phyloP scores from a whole-genome alignment of 352 stramenopile genomes.

The Phytopythium oedochilum region DNA sequence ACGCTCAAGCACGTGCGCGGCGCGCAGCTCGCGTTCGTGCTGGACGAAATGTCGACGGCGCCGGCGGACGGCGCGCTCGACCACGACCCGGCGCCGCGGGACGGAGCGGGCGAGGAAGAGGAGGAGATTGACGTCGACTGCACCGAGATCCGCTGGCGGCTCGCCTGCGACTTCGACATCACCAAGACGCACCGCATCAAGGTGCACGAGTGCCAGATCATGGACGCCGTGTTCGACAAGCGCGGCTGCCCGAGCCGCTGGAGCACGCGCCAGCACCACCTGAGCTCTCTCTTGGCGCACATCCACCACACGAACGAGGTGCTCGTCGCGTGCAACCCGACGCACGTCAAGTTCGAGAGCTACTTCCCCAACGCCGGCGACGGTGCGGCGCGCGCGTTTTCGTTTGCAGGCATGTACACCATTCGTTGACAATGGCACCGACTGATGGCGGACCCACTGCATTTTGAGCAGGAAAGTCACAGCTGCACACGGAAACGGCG shows the following conservation, averaged over 20 bases:
- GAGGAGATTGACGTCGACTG: constrained; percentile 56
- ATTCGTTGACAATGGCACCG: too few relatives aligned
- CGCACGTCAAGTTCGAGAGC: constrained; percentile 78
- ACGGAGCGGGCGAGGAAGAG: constrained; percentile 7
- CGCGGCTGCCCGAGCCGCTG: constrained; percentile 40
- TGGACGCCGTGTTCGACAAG: constrained; percentile 78
- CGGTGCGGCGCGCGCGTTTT: constrained; percentile 14
- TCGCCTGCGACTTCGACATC: constrained; percentile 82
- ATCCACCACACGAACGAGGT: constrained; percentile 83
- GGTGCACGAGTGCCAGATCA: constrained; percentile 66
- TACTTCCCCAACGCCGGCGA: constrained; percentile 58
- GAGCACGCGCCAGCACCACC: constrained; percentile 65
- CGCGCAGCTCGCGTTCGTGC: constrained; percentile 56
- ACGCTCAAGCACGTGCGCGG: constrained; percentile 81
- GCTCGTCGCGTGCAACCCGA: constrained; percentile 52
- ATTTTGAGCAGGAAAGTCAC: constrained; percentile 39
- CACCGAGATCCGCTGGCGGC: constrained; percentile 56
- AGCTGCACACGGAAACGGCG: constrained; percentile 80
- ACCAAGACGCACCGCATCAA: constrained; percentile 86
- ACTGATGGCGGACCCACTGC: background rate
- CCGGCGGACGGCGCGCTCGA: constrained; percentile 15
- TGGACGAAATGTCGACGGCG: constrained; percentile 34
- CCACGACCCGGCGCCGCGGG: background rate
- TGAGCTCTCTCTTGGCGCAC: constrained; percentile 67
- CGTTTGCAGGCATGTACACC: too few relatives aligned